These are phyloP conservation scores for Gynostemma pentaphyllum DNA, from an alignment of 306 rosid genomes.

Conservation along the genomic window DNA sequence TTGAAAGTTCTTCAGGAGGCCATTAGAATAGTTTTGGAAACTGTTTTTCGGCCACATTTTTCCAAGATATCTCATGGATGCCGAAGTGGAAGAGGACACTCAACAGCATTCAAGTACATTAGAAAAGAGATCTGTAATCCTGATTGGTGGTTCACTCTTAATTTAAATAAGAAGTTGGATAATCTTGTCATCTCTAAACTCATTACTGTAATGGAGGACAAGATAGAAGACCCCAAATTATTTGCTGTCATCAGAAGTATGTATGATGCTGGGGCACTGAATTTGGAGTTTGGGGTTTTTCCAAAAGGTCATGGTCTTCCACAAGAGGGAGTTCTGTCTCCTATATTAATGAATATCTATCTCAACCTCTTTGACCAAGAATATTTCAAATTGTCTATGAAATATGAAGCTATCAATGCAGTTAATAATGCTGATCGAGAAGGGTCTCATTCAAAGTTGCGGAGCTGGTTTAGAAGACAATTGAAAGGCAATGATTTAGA, in stretches of 20 bases:
- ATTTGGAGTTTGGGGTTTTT: conserved; percentile 83
- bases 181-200: conserved; percentile 38
- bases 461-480: conserved; percentile 69
- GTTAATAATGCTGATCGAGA: conserved; percentile 19
- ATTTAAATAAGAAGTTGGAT: conserved; percentile 47
- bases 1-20: conserved; percentile 74
- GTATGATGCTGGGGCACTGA: conserved; percentile 62
- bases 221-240: conserved; percentile 54
- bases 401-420: conserved; percentile 50
- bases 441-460: conserved; percentile 43
- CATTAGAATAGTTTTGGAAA: conserved; percentile 65
- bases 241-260: conserved; percentile 35
- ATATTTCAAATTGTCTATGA: conserved; percentile 71
- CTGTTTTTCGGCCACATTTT: conserved; percentile 64
- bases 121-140: conserved; percentile 47
- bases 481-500: conserved; percentile 34
- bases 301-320: conserved; percentile 90
- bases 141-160: conserved; percentile 80
- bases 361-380: conserved; percentile 71
- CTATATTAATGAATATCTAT: conserved; percentile 78
- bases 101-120: conserved; percentile 53
- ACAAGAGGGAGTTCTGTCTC: conserved; percentile 78
- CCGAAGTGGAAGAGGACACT: conserved; percentile 76
- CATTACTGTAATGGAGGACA: conserved; percentile 52
- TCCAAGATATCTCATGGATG: conserved; percentile 83